A percentile compares a stretch with the other conserved stretches of the same genome.
Evolutionary conservation across 306 rosid genomes (phyloP).

Genomic region (Prinsepia uniflora): DNA sequence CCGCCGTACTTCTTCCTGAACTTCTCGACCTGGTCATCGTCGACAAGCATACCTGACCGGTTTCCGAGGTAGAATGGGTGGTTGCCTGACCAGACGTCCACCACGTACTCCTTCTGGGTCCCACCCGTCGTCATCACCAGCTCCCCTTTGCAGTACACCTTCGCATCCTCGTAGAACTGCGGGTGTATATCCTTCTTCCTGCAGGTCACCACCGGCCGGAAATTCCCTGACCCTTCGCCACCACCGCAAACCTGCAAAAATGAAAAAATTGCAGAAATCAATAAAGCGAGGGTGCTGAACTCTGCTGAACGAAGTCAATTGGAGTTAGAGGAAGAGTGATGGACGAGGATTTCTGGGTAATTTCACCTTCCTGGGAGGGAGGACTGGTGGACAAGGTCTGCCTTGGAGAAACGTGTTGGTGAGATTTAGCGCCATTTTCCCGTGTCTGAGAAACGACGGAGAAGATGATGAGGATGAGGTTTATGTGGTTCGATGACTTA

Average conservation of each 20-base stretch:
- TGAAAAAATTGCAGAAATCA: background rate
- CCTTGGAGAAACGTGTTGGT: constrained; percentile 49
- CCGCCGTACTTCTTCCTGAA: constrained; percentile 85
- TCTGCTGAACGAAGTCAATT: background rate
- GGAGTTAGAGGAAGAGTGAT: background rate
- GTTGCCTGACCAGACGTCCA: constrained; percentile 97
- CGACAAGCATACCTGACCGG: constrained; percentile 50
- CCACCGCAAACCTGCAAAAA: constrained; percentile 25
- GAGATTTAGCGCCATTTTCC: constrained; percentile 59
- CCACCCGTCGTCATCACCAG: constrained; percentile 90
- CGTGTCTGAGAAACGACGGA: background rate
- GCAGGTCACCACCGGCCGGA: constrained; percentile 44
- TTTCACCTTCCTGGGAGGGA: constrained; percentile 34
- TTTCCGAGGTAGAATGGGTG: constrained; percentile 88
- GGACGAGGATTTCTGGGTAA: background rate
- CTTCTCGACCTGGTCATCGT: constrained; percentile 89
- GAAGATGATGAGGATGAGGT: constrained; percentile 25
- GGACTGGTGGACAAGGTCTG: constrained; percentile 30
- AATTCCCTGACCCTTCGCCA: constrained; percentile 10
- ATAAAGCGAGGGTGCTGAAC: background rate
- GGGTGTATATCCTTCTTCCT: constrained; percentile 94
- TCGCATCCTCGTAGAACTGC: constrained; percentile 60
- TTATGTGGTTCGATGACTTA: background rate
- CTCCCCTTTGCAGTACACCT: constrained; percentile 80
- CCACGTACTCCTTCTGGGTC: constrained; percentile 82